Percentiles rank a stretch among this genome's conserved stretches.
Evolutionary conservation across 495 filamentous ascomycete species (phyloP).

Genomic region (Clohesyomyces aquaticus): DNA sequence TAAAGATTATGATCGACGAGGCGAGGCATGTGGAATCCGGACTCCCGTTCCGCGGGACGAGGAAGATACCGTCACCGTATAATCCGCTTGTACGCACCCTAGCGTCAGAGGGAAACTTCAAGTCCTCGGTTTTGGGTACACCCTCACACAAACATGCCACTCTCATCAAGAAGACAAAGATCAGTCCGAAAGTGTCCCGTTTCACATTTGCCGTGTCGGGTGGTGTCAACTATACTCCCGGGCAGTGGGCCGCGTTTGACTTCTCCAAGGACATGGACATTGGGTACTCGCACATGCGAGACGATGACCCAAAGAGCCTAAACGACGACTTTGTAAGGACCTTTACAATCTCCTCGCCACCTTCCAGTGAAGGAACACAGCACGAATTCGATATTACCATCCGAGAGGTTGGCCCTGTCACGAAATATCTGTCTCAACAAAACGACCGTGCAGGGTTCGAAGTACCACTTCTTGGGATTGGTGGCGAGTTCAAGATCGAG

Average conservation of each 20-base stretch:
- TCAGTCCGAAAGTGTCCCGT: constrained; percentile 67
- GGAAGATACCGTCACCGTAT: constrained; percentile 68
- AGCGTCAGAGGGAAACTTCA: constrained; percentile 51
- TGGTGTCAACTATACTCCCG: constrained; percentile 61
- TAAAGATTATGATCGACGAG: constrained; percentile 64
- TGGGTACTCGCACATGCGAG: constrained; percentile 80
- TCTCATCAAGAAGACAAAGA: constrained; percentile 55
- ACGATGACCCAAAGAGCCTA: constrained; percentile 72
- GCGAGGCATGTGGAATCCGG: constrained; percentile 65
- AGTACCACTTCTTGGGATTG: constrained; percentile 70
- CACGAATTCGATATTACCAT: constrained; percentile 73
- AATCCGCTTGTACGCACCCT: constrained; percentile 67
- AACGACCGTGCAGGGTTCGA: constrained; percentile 59
- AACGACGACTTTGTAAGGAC: constrained; percentile 85
- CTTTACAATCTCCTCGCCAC: constrained; percentile 71
- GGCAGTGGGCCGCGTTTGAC: constrained; percentile 75
- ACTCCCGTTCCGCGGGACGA: constrained; percentile 66
- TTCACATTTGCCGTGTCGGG: constrained; percentile 58
- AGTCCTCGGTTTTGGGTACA: constrained; percentile 26
- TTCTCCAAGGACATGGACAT: constrained; percentile 67
- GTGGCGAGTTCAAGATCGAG: constrained; percentile 65
- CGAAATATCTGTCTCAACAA: constrained; percentile 63
- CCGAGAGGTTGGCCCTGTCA: constrained; percentile 68
- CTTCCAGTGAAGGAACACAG: constrained; percentile 42
- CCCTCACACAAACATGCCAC: constrained; percentile 50